Base-by-base conservation (phyloP, 345 rosid species). In the Raphanus sativus region DNA sequence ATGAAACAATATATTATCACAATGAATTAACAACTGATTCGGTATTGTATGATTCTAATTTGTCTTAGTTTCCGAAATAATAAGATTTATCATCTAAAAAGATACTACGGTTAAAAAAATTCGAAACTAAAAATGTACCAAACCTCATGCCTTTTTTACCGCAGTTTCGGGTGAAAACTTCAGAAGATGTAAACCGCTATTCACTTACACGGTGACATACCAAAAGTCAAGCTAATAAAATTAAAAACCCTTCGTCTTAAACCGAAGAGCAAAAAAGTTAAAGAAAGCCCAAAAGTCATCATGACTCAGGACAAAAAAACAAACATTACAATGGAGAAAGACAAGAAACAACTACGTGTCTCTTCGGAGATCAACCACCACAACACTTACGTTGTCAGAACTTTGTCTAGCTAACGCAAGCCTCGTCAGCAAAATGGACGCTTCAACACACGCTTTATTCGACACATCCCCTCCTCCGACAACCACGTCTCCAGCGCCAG, bases 371-470 rank as follows among this genome's bases (percentile, higher is more conserved):
- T 94, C 93, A 75, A 94, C 98, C 84, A 92, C 97, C 33, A 94
- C 89, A 0, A 94, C 97, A 75, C 93, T 94, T 32, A 94, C 95
- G 81, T 94, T 94, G 86, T 94, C 98, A 17, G 89, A 63, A 63
- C 91, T 94, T 13, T 81, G 92, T 85, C 93, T 84, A 8, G 92
- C 93, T 80, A 94, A 80, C 1, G 98, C 95, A 81, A 92, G 82
- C 85, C 87, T 89, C 38, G 92, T 88, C 77, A 90, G 86, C 76
- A 89, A 67, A 85, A 81, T 30, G 5, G 98, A 85, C 55, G 97
- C 97, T 28, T 90, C 89, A 24, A 85, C 79, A 78, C 97, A 89
- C 8, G 88, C 84, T 79, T 77, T 79, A 73, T 86, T 88, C 67
- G 75, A 30, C 62, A 6, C 62, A 63, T 81, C 78, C 65, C 42